phyloP scores from a whole-genome alignment of 2,329 filamentous ascomycete genomes.

The Coniosporium tulheliwenetii region DNA sequence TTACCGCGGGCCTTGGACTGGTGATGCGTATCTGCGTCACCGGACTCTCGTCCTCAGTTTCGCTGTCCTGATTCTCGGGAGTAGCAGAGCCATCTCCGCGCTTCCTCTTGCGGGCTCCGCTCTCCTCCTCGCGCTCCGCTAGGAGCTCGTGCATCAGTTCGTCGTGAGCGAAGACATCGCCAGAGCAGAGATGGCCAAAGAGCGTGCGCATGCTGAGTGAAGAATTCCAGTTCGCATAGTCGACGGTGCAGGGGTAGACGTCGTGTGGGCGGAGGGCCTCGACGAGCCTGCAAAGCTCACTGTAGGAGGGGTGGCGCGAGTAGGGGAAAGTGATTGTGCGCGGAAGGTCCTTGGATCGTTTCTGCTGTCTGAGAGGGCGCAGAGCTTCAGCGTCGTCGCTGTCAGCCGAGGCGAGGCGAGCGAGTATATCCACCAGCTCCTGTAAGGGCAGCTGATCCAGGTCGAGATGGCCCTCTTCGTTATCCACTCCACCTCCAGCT shows the following conservation, averaged over 20 bases:
- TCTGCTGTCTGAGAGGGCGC: neutral
- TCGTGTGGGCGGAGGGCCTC: constrained; percentile 55
- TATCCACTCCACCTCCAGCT: neutral
- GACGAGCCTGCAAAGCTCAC: constrained; percentile 60
- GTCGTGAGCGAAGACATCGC: constrained; percentile 49
- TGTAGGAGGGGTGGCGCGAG: constrained; percentile 76
- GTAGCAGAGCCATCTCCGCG: too few relatives aligned
- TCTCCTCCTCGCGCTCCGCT: too few relatives aligned
- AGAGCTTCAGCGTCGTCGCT: neutral
- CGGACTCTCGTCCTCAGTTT: too few relatives aligned
- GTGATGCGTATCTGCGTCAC: too few relatives aligned
- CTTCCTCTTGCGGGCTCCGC: too few relatives aligned
- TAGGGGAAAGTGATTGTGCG: constrained; percentile 50
- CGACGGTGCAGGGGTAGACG: constrained; percentile 64
- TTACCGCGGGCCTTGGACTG: too few relatives aligned
- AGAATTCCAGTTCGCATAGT: constrained; percentile 46
- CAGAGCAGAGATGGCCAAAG: constrained; percentile 56
- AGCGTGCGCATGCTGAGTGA: constrained; percentile 48
- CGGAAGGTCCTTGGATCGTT: neutral
- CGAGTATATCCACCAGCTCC: constrained; percentile 16
- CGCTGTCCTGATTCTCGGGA: too few relatives aligned
- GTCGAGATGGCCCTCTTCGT: constrained; percentile 6
- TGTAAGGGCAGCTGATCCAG: constrained; percentile 11
- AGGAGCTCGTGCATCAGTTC: constrained; percentile 31
- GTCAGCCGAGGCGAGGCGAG: constrained; percentile 1